Evolutionary conservation across 1,139 yeast genomes (phyloP).

Genomic region (Debaryomycetaceae sp.): DNA sequence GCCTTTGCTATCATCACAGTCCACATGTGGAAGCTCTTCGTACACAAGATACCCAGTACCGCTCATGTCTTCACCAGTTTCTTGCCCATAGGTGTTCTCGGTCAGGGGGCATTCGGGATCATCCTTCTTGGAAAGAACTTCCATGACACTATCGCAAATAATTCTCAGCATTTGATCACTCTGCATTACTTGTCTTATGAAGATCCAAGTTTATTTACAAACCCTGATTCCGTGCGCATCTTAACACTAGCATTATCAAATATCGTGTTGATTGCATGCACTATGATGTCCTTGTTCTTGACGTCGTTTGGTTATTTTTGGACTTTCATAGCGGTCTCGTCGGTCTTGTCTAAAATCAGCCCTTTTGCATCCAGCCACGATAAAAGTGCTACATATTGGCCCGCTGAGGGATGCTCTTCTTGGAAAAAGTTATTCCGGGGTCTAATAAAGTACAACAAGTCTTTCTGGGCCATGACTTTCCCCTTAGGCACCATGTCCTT

Average conservation of each 20-base stretch:
- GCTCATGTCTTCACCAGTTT: constrained; percentile 20
- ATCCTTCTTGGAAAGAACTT: constrained; percentile 51
- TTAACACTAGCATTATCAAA: constrained; percentile 13
- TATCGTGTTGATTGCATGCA: constrained; percentile 13
- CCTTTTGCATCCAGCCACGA: constrained; percentile 31
- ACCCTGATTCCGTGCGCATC: constrained; percentile 2
- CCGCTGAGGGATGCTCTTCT: constrained; percentile 13
- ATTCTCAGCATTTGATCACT: constrained; percentile 1
- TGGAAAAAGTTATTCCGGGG: constrained; percentile 19
- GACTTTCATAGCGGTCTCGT: constrained; percentile 50
- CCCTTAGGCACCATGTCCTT: constrained; percentile 83
- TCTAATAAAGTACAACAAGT: constrained; percentile 46
- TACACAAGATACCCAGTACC: constrained; percentile 57
- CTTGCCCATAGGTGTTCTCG: constrained; percentile 45
- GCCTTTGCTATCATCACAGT: constrained; percentile 57
- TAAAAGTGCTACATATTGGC: constrained; percentile 13
- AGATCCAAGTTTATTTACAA: constrained; percentile 1
- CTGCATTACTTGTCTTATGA: constrained; percentile 3
- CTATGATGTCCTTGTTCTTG: constrained; percentile 44
- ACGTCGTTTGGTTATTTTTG: constrained; percentile 62
- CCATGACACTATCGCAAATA: constrained; percentile 14
- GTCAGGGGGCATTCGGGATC: constrained; percentile 77
- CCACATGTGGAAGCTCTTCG: constrained; percentile 55
- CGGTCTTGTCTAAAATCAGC: constrained; percentile 35
- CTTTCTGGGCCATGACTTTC: constrained; percentile 88